phyloP scores from a whole-genome alignment of 352 stramenopile species.

The Pythium volutum region DNA sequence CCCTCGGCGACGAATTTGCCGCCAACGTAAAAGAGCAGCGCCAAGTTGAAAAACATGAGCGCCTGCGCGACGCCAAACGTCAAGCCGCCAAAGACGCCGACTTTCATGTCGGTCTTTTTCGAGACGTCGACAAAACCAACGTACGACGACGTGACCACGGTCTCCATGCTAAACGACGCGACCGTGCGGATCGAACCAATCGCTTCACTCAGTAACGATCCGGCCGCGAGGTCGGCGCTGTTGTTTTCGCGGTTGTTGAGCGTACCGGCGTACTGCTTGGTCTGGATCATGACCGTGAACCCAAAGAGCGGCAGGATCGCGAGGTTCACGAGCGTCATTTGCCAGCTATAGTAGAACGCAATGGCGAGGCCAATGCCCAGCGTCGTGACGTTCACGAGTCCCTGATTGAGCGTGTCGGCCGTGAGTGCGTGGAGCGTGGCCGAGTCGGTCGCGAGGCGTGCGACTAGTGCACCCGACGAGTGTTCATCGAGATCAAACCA shows the following conservation, averaged over 20 bases:
- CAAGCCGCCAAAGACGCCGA: slow-evolving; percentile 39
- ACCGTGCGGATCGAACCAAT: slow-evolving; percentile 39
- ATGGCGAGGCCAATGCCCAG: slow-evolving; percentile 32
- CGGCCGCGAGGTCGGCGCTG: slow-evolving; percentile 27
- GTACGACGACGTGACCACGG: slow-evolving; percentile 20
- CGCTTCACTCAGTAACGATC: slow-evolving; percentile 27
- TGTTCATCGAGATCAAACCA: slow-evolving; percentile 71
- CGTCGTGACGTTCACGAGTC: slow-evolving; percentile 30
- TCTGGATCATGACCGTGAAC: slow-evolving; percentile 14
- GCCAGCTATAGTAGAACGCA: slow-evolving; percentile 38
- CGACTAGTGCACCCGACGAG: slow-evolving; percentile 46
- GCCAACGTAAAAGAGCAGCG: slow-evolving; percentile 67
- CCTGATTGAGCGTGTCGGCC: slow-evolving; percentile 31
- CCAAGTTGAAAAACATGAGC: slow-evolving; percentile 48
- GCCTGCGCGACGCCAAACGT: slow-evolving; percentile 53
- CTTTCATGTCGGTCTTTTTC: slow-evolving; percentile 24
- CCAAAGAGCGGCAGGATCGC: slow-evolving; percentile 26
- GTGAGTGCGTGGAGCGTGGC: slow-evolving; percentile 52
- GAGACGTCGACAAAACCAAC: slow-evolving; percentile 24
- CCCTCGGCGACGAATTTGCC: slow-evolving; percentile 38
- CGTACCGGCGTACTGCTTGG: slow-evolving; percentile 20
- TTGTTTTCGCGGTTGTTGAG: slow-evolving; percentile 24
- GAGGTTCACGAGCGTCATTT: slow-evolving; percentile 39
- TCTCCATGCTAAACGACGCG: slow-evolving; percentile 39
- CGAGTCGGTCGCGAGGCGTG: slow-evolving; percentile 52